Base-by-base conservation (phyloP, 371 early-diverging fungal genomes). In the Choanephora cucurbitarum region DNA sequence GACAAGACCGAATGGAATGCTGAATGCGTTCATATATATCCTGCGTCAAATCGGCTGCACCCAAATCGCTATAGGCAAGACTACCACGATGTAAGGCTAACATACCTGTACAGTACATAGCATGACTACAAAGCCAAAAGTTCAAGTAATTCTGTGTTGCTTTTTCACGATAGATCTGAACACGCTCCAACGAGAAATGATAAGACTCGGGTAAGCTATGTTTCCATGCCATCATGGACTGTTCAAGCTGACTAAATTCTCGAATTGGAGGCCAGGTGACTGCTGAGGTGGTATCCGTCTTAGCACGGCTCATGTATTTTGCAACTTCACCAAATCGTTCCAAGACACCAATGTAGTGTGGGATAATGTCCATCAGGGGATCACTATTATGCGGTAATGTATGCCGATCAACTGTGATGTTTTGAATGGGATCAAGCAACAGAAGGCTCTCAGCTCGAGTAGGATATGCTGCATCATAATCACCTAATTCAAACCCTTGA, bases 401-500 rank as follows among this genome's bases (percentile, higher is more conserved):
- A 11, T 31, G 55, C 11, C 59, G 54, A 37, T 68, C 62, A 2
- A 73, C 37, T n/a, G 78, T 74, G 18, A 55, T 49, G 18, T 59
- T 49, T 19, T 62, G 58, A 9, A 66, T 24, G 7, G 70, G 60
- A 23, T 70, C 71, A 5, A 68, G 76, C 4, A 79, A 62, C 1
- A 75, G 57, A 60, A 80, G 63, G 18, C 76, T 77, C 32, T 76
- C 73, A 18, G 76, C 71, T 47, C 78, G 69, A 14, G 70, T 71
- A 2, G 87, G 82, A 15, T 74, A 55, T 5, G 72, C 49, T 2
- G 75, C 80, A 41, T 84, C 82, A 44, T 79, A 79, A 28, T 85
- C 85, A 4, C 68, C 73, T 46, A 79, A 75, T 43, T 74, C 76
- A 39, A 87, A 78, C 45, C 79, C 67, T 57, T 81, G 75, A 2